phyloP scores from a whole-genome alignment of 2,329 filamentous ascomycete genomes.

The Macroventuria anomochaeta region DNA sequence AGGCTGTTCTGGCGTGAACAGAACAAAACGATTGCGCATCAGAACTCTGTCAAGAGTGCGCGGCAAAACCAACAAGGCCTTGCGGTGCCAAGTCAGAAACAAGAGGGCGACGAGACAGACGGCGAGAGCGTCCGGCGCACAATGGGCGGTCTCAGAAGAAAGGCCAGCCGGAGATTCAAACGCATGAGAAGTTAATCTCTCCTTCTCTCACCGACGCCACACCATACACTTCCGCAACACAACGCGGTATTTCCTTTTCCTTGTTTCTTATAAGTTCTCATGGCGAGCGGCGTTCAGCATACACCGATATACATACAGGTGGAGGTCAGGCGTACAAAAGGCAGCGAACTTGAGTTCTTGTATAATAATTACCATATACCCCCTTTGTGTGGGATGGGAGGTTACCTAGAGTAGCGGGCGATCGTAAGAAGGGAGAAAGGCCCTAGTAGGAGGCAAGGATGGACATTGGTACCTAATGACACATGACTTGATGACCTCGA shows the following conservation, averaged over 20 bases:
- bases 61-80: constrained; percentile 14
- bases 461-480: constrained; percentile 13
- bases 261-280: not conserved
- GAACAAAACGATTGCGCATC: constrained; percentile 32
- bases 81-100: constrained; percentile 1
- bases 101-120: constrained; percentile 29
- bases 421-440: not conserved
- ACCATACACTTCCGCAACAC: too few relatives aligned
- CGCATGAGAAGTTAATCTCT: constrained; percentile 25
- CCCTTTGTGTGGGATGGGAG: constrained; percentile 11
- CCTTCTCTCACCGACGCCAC: not conserved
- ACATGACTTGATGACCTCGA: constrained; percentile 15
- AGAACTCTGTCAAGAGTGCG: constrained; percentile 30
- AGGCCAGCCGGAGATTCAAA: constrained; percentile 34
- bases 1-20: constrained; percentile 54
- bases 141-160: constrained; percentile 31
- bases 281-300: constrained; percentile 16
- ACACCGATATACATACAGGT: constrained; percentile 3
- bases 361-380: constrained; percentile 24
- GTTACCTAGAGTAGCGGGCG: not conserved
- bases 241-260: not conserved
- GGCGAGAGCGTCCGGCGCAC: constrained; percentile 29
- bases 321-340: constrained; percentile 14
- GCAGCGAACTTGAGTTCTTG: constrained; percentile 10
- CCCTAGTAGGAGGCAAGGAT: not conserved